These are phyloP conservation scores for Mycena leptocephala DNA, from an alignment of 768 basidiomycete species.

Conservation along the genomic window DNA sequence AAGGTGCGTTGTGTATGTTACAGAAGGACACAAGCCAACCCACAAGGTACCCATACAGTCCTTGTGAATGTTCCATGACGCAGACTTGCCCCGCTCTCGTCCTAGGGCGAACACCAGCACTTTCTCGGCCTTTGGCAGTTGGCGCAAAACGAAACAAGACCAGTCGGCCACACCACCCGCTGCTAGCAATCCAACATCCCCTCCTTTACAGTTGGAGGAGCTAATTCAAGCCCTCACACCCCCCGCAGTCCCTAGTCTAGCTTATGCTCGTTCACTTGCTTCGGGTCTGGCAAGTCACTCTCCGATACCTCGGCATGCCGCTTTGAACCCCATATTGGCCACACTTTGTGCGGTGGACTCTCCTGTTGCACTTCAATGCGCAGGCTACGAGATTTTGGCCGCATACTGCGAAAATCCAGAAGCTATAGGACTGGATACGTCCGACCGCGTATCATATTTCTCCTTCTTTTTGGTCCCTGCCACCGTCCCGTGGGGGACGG, in stretches of 20 bases:
- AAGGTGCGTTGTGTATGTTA: constrained; percentile 16
- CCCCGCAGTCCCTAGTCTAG: constrained; percentile 76
- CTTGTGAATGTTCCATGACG: constrained; percentile 44
- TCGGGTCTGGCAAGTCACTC: constrained; percentile 64
- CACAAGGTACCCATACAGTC: constrained; percentile 4
- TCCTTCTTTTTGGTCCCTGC: constrained; percentile 68
- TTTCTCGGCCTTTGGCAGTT: constrained; percentile 55
- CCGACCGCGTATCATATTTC: constrained; percentile 77
- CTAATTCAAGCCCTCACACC: constrained; percentile 66
- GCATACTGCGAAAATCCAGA: constrained; percentile 79
- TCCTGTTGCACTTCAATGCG: constrained; percentile 72
- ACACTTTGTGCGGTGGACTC: constrained; percentile 71
- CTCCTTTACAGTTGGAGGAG: constrained; percentile 54
- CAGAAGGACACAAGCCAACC: not conserved
- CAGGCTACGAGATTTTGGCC: constrained; percentile 82
- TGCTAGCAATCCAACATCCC: constrained; percentile 42
- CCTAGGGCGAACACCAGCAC: constrained; percentile 62
- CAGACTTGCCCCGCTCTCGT: constrained; percentile 48
- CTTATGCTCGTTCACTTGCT: constrained; percentile 76
- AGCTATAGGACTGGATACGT: constrained; percentile 60
- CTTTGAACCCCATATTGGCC: constrained; percentile 74
- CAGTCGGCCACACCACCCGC: constrained; percentile 39
- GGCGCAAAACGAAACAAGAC: constrained; percentile 52
- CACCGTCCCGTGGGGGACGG: constrained; percentile 69
- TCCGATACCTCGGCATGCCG: constrained; percentile 68